Evolutionary conservation across 441 rosid genomes (phyloP).

Genomic region (Rhodomyrtus psidioides): DNA sequence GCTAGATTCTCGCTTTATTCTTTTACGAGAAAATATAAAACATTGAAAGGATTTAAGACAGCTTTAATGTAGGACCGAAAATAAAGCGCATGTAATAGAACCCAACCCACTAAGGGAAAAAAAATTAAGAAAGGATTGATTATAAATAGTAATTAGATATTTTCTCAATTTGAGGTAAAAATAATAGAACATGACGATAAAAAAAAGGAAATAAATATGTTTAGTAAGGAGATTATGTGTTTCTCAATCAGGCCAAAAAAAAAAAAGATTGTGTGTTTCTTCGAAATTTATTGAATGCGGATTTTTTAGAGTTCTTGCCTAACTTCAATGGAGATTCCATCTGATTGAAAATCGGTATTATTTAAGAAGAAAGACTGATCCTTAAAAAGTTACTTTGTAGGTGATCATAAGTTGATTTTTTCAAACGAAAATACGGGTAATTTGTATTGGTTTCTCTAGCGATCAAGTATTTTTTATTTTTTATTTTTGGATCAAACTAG

Average conservation of each 20-base stretch:
- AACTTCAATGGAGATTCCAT: background rate
- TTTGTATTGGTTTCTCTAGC: too few species aligned
- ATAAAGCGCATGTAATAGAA: background rate
- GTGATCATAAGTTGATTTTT: background rate
- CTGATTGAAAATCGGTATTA: accelerated
- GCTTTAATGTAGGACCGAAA: background rate
- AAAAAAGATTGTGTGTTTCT: too few species aligned
- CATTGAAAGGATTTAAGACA: background rate
- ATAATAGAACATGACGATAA: background rate
- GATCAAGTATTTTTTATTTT: too few species aligned
- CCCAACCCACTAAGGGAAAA: too few species aligned
- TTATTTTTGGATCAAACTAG: too few species aligned
- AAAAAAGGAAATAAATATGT: background rate
- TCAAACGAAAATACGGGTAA: background rate
- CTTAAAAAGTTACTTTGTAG: background rate
- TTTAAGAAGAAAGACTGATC: background rate
- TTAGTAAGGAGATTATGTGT: background rate
- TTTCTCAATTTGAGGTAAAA: background rate
- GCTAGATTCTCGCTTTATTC: background rate
- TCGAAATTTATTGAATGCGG: too few species aligned
- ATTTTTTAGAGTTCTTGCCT: background rate
- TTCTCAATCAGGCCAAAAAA: background rate
- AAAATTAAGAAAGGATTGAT: background rate
- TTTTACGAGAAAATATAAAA: background rate
- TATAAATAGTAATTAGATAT: background rate